Evolutionary conservation across 1,284 basidiomycete genomes (phyloP), one percentile per base, ranked within the genome.

Genomic region (Cryptococcus amylolentus): DNA sequence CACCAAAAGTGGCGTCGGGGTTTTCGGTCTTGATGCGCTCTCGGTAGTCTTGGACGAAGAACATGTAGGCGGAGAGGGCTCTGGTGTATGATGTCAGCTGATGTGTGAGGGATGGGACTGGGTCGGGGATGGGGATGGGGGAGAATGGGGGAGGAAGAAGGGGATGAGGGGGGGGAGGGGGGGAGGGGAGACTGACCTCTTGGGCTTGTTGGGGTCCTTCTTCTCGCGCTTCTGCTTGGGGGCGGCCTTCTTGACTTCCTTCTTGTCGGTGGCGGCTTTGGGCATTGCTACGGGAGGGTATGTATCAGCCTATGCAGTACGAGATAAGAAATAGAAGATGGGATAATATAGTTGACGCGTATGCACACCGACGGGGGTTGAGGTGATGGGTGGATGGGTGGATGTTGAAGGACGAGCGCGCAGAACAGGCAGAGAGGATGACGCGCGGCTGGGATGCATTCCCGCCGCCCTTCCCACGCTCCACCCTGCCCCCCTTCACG

Each of bases 1-100:
- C 89, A 87, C 93, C 93, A 73, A 97, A 97, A 58, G 87, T 84
- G 40, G 91, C 93, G 59, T 93, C 90, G 55, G 92, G 91, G 82
- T 97, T 96, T 81, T 95, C 94, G 56, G 84, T 72, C 85, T 94
- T 95, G 83, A 97, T 89, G 72, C 88, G 86, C 79, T 95, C 89
- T 74, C 93, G 85, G 87, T 89, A 89, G 79, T 94, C 93, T 78
- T 93, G 90, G 71, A 86, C 88, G 84, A 97, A 97, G 88, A 94
- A 94, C 93, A 98, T 96, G 82, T 96, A 98, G 54, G 93, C 92
- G 51, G 92, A 95, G 52, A 96, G 83, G 2, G 91, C 88, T 52
- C 91, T 75, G 57, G 28, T n/a, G 20, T 16, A 27, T 6, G 37
- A 23, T 23, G 23, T 23, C 23, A 23, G 23, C 23, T 23, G 23